Percentiles rank a stretch among this genome's conserved stretches.
Evolutionary conservation across 2,329 filamentous ascomycete genomes (phyloP).

Genomic region (Ascochyta koolunga): DNA sequence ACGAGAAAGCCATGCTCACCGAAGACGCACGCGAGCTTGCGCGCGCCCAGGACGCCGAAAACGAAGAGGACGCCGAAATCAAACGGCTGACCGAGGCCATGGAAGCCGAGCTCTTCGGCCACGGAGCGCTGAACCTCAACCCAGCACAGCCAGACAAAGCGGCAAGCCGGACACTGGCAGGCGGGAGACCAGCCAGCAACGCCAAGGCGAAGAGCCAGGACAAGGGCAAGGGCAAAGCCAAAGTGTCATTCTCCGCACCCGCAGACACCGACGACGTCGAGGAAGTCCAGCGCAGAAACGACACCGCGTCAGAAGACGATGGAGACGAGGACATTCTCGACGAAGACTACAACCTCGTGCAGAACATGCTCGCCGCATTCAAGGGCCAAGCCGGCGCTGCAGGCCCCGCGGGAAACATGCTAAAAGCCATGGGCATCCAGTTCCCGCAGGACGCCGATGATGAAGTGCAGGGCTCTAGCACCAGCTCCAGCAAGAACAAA

Average conservation of each 20-base stretch:
- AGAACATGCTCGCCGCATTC: constrained; percentile 90
- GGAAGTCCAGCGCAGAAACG: constrained; percentile 74
- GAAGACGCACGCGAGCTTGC: constrained; percentile 45
- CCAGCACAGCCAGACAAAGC: not conserved
- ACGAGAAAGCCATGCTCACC: constrained; percentile 41
- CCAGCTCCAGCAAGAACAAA: not conserved
- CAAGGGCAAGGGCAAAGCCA: constrained; percentile 30
- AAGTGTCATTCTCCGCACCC: constrained; percentile 4
- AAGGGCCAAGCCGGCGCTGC: constrained; percentile 85
- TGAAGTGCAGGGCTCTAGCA: constrained; percentile 20
- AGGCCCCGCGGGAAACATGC: constrained; percentile 85
- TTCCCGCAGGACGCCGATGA: constrained; percentile 80
- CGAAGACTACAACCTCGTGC: constrained; percentile 85
- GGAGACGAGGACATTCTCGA: constrained; percentile 64
- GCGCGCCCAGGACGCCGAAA: constrained; percentile 49
- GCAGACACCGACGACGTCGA: constrained; percentile 29
- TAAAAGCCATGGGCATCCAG: constrained; percentile 83
- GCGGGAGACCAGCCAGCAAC: not conserved
- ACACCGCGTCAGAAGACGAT: constrained; percentile 58
- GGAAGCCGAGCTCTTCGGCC: constrained; percentile 72
- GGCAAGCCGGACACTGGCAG: constrained; percentile 1
- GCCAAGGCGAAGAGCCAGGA: constrained; percentile 28
- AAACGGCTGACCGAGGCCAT: constrained; percentile 70
- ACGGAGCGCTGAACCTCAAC: constrained; percentile 66
- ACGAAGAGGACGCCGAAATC: constrained; percentile 63